Evolutionary conservation across 305 asterid genomes (phyloP).

Genomic region (Fraxinus sp.): DNA sequence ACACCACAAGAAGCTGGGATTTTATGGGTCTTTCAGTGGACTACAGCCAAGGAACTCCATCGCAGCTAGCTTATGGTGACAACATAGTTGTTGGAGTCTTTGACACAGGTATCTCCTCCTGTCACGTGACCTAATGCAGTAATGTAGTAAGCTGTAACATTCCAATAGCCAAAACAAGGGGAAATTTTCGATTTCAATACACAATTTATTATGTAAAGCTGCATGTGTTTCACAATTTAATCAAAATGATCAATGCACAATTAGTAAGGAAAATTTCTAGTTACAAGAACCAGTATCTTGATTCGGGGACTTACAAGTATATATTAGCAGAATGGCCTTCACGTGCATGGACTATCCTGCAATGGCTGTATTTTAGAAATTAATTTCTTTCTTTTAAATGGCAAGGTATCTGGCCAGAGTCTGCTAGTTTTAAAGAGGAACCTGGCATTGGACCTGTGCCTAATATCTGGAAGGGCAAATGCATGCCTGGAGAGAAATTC

Average conservation of each 20-base stretch:
- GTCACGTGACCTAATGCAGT: neutral
- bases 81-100: conserved; percentile 51
- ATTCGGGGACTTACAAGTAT: neutral
- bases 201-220: neutral
- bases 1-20: conserved; percentile 82
- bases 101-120: conserved; percentile 44
- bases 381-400: neutral
- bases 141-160: neutral
- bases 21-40: conserved; percentile 56
- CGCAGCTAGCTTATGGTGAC: conserved; percentile 48
- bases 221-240: neutral
- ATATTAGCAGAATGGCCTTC: neutral
- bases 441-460: conserved; percentile 46
- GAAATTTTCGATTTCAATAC: neutral
- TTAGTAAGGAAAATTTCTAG: neutral
- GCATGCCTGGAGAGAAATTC: conserved; percentile 46
- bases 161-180: neutral
- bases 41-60: conserved; percentile 31
- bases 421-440: conserved; percentile 59
- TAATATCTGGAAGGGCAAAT: conserved; percentile 55
- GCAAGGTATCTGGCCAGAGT: conserved; percentile 68
- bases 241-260: neutral
- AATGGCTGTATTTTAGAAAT: neutral
- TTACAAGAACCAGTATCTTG: neutral
- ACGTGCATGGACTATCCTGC: neutral